Evolutionary conservation across 140 eudicot genomes (phyloP), one percentile per base, ranked within the genome.

Genomic region (Stevia rebaudiana): DNA sequence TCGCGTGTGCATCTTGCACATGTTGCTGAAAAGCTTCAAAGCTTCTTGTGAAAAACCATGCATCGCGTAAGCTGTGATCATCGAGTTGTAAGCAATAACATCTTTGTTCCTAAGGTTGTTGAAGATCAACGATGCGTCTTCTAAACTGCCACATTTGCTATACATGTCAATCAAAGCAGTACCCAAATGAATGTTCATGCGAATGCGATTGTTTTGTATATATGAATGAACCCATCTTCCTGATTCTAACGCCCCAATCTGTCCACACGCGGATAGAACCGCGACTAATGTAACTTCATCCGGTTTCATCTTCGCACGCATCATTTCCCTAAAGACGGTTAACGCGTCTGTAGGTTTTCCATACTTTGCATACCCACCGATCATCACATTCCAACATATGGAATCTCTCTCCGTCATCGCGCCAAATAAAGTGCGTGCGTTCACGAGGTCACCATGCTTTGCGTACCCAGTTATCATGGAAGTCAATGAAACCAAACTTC

Each of bases 311-410:
- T 67, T 61, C 0, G 6, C 53, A 41, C 56, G 30, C 30, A 83
- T 43, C 98, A 92, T 83, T 6, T 63, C 47, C 58, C 87, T 68
- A 65, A 92, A 88, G 4, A 88, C 74, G 0, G n/a, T 19, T 68
- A 92, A 68, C 4, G 94, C 92, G n/a, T 92, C 92, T 10, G 44
- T 78, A 9, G 86, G 78, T 68, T 76, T 79, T 30, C 89, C 87
- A 12, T 79, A 80, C 43, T 88, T 86, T 1, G 72, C 80, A 30
- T 85, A 88, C 75, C 90, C 98, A 63, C 88, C 94, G 48, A 92
- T 88, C 81, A 88, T 85, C 74, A 88, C 98, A 39, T 81, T 92
- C 98, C 98, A 92, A 67, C 84, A 81, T 24, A 92, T 92, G 0
- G 75, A 71, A 67, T 89, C 97, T 35, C 76, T 74, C 65, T 79